phyloP scores from a whole-genome alignment of 257 asterid species.

The Solanum lycopersicoides region DNA sequence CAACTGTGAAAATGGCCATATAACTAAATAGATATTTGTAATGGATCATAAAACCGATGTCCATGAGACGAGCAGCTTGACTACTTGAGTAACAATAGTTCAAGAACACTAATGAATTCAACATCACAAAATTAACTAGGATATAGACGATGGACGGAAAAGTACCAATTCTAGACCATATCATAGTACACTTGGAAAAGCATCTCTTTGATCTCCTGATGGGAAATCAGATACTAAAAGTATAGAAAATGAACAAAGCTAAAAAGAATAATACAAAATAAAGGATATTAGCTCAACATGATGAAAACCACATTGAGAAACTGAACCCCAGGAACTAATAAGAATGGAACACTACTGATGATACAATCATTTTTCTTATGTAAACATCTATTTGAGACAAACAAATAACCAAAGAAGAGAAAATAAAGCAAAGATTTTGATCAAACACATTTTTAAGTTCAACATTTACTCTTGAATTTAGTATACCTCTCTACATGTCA shows the following conservation, averaged over 20 bases:
- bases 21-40: not conserved
- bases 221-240: not conserved
- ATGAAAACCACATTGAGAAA: not conserved
- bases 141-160: not conserved
- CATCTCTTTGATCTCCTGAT: not conserved
- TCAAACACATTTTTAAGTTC: constrained; percentile 22
- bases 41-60: not conserved
- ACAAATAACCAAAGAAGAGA: not conserved
- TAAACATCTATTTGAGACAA: constrained; percentile 3
- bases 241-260: not conserved
- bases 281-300: not conserved
- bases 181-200: not conserved
- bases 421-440: constrained; percentile 17
- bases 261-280: not conserved
- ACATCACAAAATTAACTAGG: not conserved
- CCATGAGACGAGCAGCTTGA: not conserved
- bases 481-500: constrained; percentile 29
- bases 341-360: constrained; percentile 19
- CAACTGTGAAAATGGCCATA: not conserved
- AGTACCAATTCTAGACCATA: not conserved
- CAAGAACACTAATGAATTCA: not conserved
- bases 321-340: not conserved
- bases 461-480: constrained; percentile 16
- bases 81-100: not conserved
- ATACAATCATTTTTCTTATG: constrained; percentile 27